Conservation (phyloP, 805 yeast genomes). For the Candida quercuum region DNA sequence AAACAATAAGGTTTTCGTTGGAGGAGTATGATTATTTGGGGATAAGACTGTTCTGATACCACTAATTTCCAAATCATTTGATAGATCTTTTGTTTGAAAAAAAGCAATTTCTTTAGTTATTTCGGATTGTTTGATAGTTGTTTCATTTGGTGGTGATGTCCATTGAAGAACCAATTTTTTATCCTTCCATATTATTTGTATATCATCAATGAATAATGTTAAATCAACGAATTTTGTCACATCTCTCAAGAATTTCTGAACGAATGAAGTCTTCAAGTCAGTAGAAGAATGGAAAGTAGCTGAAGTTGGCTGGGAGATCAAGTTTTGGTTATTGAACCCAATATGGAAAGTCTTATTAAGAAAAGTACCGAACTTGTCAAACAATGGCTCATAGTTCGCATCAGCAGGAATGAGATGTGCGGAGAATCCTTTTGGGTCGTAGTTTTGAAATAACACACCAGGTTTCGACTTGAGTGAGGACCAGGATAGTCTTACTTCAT, state of each 20-base stretch:
- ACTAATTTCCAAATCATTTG: slow-evolving; percentile 17
- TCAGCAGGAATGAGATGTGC: slow-evolving; percentile 16
- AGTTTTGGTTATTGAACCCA: slow-evolving; percentile 6
- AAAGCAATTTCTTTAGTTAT: slow-evolving; percentile 22
- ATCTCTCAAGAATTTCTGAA: slow-evolving; percentile 13
- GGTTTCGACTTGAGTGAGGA: slow-evolving; percentile 1
- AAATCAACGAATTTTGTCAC: slow-evolving; percentile 13
- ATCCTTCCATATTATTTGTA: slow-evolving; percentile 16
- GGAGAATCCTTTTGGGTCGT: slow-evolving; percentile 13
- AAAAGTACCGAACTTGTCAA: slow-evolving; percentile 17
- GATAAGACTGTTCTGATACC: slow-evolving; percentile 18
- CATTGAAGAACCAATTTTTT: slow-evolving; percentile 11
- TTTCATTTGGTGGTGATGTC: slow-evolving; percentile 17
- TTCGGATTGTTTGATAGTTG: slow-evolving; percentile 5
- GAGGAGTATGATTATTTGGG: slow-evolving; percentile 12
- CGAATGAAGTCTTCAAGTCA: slow-evolving; percentile 12
- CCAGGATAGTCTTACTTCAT: slow-evolving; percentile 19
- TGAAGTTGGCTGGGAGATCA: slow-evolving; percentile 19
- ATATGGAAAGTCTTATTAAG: slow-evolving; percentile 9
- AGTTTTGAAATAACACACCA: slow-evolving; percentile 16
- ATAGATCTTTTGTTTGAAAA: slow-evolving; percentile 11
- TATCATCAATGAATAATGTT: slow-evolving; percentile 15
- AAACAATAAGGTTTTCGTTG: slow-evolving; percentile 19
- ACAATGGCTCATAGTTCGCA: slow-evolving; percentile 16
- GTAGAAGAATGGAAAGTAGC: slow-evolving; percentile 14